phyloP scores from a whole-genome alignment of 805 yeast species.

The Candida fluviatilis region DNA sequence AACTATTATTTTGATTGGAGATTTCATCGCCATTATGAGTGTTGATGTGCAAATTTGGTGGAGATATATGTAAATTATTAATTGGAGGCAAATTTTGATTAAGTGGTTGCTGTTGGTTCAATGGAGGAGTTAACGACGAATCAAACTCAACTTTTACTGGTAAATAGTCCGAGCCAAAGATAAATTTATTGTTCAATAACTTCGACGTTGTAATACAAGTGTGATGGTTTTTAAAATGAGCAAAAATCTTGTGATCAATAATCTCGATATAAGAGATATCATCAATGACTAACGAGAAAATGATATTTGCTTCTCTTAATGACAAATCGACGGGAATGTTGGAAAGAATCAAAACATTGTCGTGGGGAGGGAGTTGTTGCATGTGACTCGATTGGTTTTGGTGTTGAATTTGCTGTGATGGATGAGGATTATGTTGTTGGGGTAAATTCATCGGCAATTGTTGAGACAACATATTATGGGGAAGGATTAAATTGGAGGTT shows the following conservation, averaged over 20 bases:
- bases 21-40: conserved; percentile 10
- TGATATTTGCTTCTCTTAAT: conserved; percentile 59
- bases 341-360: conserved; percentile 27
- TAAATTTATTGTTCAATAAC: conserved; percentile 35
- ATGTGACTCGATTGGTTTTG: background rate
- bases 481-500: background rate
- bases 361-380: conserved; percentile 8
- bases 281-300: conserved; percentile 68
- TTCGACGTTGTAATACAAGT: conserved; percentile 40
- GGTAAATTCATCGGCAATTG: conserved; percentile 1
- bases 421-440: background rate
- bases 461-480: background rate
- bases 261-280: conserved; percentile 49
- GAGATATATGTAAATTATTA: conserved; percentile 28
- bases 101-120: background rate
- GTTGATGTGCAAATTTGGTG: conserved; percentile 20
- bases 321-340: conserved; percentile 64
- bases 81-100: conserved; percentile 14
- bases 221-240: conserved; percentile 31
- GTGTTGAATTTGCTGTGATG: conserved; percentile 7
- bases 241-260: conserved; percentile 29
- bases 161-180: conserved; percentile 33
- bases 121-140: conserved; percentile 5
- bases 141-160: conserved; percentile 38
- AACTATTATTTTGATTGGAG: conserved; percentile 3